These are phyloP conservation scores for Dactylellina parvicollis DNA, from an alignment of 2,329 filamentous ascomycete genomes.

Conservation along the genomic window DNA sequence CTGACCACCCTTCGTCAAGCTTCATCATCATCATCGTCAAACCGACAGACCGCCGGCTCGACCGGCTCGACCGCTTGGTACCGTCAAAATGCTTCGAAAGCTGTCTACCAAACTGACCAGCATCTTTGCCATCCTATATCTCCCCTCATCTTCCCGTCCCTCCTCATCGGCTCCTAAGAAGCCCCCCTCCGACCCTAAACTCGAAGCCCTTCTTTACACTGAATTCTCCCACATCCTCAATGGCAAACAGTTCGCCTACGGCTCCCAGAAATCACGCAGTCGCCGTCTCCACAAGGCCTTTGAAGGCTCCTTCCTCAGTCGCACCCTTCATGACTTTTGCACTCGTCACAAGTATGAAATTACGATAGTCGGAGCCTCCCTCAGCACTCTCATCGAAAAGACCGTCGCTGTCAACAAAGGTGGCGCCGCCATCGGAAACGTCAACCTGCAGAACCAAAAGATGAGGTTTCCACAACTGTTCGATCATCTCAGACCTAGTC, in stretches of 20 bases:
- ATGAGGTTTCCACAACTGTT: slow-evolving; percentile 1
- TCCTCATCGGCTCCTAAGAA: not conserved
- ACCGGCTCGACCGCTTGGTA: no score
- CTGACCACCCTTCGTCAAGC: no score
- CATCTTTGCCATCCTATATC: no score
- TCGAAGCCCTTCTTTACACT: slow-evolving; percentile 7
- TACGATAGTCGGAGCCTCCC: not conserved
- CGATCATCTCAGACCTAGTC: no score
- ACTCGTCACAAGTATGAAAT: not conserved
- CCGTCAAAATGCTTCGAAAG: no score
- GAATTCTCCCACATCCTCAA: slow-evolving; percentile 24
- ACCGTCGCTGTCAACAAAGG: not conserved
- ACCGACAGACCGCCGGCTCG: no score
- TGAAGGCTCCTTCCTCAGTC: not conserved
- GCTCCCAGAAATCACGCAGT: not conserved
- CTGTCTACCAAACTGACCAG: no score
- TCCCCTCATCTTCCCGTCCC: not conserved
- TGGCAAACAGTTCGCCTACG: not conserved
- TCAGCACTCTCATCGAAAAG: not conserved
- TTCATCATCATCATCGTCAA: no score
- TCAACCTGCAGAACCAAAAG: not conserved
- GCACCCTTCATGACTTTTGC: slow-evolving; percentile 19
- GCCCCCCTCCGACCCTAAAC: not conserved
- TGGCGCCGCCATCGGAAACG: not conserved
- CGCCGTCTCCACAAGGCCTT: slow-evolving; percentile 1